Evolutionary conservation across 2,329 filamentous ascomycete genomes (phyloP), one percentile per base, ranked within the genome.

Genomic region (Talaromyces sp.): DNA sequence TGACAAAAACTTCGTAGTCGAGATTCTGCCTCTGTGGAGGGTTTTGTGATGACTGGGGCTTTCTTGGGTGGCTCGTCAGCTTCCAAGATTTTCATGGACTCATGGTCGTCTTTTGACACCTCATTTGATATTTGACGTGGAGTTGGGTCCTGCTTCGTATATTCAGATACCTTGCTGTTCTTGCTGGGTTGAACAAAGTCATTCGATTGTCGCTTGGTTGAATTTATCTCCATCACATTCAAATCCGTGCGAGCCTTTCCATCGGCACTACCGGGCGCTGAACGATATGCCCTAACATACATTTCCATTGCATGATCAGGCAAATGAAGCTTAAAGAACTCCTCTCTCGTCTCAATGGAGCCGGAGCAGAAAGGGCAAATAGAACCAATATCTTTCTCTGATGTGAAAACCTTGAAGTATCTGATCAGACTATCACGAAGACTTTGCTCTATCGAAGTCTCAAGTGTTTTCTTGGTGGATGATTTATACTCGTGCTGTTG

Each of bases 1-100:
- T 77, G 73, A 73, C 92, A 96, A 71, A 84, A 84, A 64, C 90
- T 86, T 73, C 40, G 40, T 18, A 3, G n/a, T 42, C 16, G 39
- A 44, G 40, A 44, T 12, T 12, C 4, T 6, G n/a, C 12, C 9
- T 21, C 11, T 44, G 40, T 44, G 18, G 39, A 42, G 6, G 16
- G 5, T 42, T 18, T 21, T 2, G 14, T 3, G 6, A 42, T 42
- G 21, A 7, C 7, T 2, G 7, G 9, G 3, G 5, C 12, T 21
- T 42, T 9, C 11, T 9, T 9, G 16, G 21, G 18, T 18, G 39
- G n/a, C n/a, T 7, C 7, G n/a, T 42, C 11, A 8, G n/a, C 18
- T 6, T 18, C 7, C n/a, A 11, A 11, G 8, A 11, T 44, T 21
- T 21, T 44, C 40, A 23, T 44, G n/a, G 8, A 3, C 21, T 4